Percentiles rank a stretch among this genome's conserved stretches.
Conservation (phyloP, 306 rosid species). For the Aeschynomene evenia region DNA sequence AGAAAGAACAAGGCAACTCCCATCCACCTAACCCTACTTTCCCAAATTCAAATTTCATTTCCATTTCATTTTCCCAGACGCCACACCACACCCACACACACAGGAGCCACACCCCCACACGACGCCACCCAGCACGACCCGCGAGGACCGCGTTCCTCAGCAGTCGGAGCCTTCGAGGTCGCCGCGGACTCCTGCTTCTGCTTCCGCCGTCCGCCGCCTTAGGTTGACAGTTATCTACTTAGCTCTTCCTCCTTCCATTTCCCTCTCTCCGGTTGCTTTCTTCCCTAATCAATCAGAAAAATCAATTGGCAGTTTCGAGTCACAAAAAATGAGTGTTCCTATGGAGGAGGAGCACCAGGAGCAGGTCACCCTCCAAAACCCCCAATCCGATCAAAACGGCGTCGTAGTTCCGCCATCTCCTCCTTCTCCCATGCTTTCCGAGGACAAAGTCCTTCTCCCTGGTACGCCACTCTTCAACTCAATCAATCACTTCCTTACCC, state of each 20-base stretch:
- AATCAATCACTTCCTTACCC: not conserved
- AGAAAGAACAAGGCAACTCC: not conserved
- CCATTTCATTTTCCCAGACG: too few relatives aligned
- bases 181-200: too few relatives aligned
- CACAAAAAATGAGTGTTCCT: conserved; percentile 56
- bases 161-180: too few relatives aligned
- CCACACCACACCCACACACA: too few relatives aligned
- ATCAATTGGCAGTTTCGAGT: not conserved
- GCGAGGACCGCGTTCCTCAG: too few relatives aligned
- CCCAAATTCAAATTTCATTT: too few relatives aligned
- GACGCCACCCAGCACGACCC: too few relatives aligned
- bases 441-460: conserved; percentile 68
- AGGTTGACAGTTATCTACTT: too few relatives aligned
- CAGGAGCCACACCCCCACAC: too few relatives aligned
- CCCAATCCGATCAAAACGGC: conserved; percentile 44
- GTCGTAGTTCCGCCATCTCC: conserved; percentile 20
- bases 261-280: not conserved
- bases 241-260: conserved; percentile 4
- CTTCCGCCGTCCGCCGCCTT: too few relatives aligned
- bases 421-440: conserved; percentile 37
- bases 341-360: conserved; percentile 72
- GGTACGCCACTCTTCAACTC: conserved; percentile 40
- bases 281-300: not conserved
- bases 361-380: conserved; percentile 26
- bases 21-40: too few relatives aligned